Conservation (phyloP, 495 filamentous ascomycete species). For the Parmelia sp. region DNA sequence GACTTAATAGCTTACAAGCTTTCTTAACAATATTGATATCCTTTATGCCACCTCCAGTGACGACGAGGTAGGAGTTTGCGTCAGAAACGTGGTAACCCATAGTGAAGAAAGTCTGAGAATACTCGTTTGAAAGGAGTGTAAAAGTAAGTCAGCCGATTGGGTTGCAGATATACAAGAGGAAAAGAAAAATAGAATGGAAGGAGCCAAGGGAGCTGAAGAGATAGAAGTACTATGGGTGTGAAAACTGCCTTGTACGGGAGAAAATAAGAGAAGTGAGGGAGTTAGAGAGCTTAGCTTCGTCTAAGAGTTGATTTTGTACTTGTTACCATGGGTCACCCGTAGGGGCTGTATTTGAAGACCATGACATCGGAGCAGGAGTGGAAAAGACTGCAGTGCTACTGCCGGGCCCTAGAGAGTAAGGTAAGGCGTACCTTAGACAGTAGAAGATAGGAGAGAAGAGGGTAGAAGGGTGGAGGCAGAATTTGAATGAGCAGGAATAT, state of each 20-base stretch:
- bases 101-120: not conserved
- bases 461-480: too few species aligned
- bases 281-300: not conserved
- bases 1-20: too few species aligned
- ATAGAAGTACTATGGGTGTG: not conserved
- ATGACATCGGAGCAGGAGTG: too few species aligned
- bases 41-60: conserved; percentile 68
- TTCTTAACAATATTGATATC: conserved; percentile 69
- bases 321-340: not conserved
- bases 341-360: not conserved
- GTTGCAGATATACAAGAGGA: not conserved
- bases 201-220: not conserved
- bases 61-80: conserved; percentile 62
- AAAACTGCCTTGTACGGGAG: not conserved
- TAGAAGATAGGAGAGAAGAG: too few species aligned
- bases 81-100: conserved; percentile 33
- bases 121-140: not conserved
- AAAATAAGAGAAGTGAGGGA: not conserved
- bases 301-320: not conserved
- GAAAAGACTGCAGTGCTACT: too few species aligned
- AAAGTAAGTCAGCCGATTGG: not conserved
- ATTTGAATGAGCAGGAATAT: too few species aligned
- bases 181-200: not conserved
- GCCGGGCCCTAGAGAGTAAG: too few species aligned
- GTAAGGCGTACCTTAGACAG: too few species aligned